Evolutionary conservation across 768 basidiomycete genomes (phyloP).

Genomic region (Crucibulum laeve): DNA sequence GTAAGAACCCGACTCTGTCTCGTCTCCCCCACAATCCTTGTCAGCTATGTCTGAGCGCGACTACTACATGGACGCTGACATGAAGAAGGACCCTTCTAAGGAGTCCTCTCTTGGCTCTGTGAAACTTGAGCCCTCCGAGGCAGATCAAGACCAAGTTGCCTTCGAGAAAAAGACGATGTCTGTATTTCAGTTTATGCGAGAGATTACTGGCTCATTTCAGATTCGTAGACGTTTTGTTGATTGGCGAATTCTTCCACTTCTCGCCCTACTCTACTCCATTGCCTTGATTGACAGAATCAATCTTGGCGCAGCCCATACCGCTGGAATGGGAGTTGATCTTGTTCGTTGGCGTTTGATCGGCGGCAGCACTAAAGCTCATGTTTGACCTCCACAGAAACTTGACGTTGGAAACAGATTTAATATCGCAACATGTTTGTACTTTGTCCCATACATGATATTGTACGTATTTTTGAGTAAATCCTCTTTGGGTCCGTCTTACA

Average conservation of each 20-base stretch:
- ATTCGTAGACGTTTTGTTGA: conserved; percentile 25
- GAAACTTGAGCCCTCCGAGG: conserved; percentile 7
- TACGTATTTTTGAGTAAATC: conserved; percentile 13
- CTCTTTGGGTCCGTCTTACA: background rate
- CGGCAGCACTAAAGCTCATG: conserved; percentile 3
- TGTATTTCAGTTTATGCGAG: conserved; percentile 1
- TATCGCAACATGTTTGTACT: conserved; percentile 38
- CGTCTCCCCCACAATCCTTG: too few species aligned
- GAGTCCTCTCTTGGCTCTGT: conserved; percentile 15
- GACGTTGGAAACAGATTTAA: conserved; percentile 30
- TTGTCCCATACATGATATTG: conserved; percentile 41
- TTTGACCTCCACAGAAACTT: conserved; percentile 19
- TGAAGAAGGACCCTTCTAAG: conserved; percentile 13
- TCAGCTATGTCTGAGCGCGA: conserved; percentile 9
- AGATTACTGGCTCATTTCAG: background rate
- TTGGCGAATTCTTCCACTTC: conserved; percentile 28
- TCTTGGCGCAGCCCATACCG: conserved; percentile 30
- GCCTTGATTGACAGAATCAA: conserved; percentile 34
- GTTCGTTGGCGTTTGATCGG: conserved; percentile 11
- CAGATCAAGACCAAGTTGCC: conserved; percentile 11
- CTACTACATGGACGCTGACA: conserved; percentile 12
- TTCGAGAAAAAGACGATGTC: conserved; percentile 36
- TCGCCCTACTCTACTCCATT: conserved; percentile 28
- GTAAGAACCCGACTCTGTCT: too few species aligned
- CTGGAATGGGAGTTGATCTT: conserved; percentile 30